Evolutionary conservation across 129 eudicot genomes (phyloP).

Genomic region (Arctium minus): DNA sequence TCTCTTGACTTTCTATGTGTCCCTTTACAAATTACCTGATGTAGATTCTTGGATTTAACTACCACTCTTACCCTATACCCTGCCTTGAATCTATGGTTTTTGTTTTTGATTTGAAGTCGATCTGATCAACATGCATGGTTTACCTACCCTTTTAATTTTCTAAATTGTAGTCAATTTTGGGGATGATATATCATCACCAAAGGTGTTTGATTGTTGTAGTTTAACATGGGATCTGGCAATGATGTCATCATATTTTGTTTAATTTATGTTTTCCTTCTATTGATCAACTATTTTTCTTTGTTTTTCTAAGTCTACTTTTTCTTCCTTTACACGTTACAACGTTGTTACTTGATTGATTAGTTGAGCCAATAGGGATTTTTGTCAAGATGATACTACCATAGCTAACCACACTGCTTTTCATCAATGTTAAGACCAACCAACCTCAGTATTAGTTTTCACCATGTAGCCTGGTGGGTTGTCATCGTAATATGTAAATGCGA

Average conservation of each 20-base stretch:
- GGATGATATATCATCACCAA: not conserved
- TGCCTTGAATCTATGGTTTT: constrained; percentile 9
- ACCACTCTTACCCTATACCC: not conserved
- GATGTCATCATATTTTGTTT: not conserved
- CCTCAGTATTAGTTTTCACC: not conserved
- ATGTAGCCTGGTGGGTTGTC: no score
- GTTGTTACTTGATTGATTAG: constrained; percentile 9
- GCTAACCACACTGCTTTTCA: constrained; percentile 18
- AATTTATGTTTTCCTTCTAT: not conserved
- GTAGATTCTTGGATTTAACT: constrained; percentile 5
- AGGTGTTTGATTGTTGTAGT: constrained; percentile 5
- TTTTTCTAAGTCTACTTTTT: not conserved
- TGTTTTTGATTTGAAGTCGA: constrained; percentile 3
- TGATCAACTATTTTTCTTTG: not conserved
- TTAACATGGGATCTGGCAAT: constrained; percentile 17
- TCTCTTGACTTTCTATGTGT: not conserved
- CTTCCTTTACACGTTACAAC: not conserved
- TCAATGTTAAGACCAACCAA: not conserved
- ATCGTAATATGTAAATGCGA: not conserved
- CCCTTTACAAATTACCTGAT: not conserved
- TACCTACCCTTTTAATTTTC: not conserved
- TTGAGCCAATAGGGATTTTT: constrained; percentile 15
- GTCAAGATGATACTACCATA: not conserved
- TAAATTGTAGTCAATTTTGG: not conserved
- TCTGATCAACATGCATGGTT: not conserved